A percentile compares a stretch with the other conserved stretches of the same genome.
phyloP scores from a whole-genome alignment of 2,329 filamentous ascomycete genomes.

The Aureobasidium sp. region DNA sequence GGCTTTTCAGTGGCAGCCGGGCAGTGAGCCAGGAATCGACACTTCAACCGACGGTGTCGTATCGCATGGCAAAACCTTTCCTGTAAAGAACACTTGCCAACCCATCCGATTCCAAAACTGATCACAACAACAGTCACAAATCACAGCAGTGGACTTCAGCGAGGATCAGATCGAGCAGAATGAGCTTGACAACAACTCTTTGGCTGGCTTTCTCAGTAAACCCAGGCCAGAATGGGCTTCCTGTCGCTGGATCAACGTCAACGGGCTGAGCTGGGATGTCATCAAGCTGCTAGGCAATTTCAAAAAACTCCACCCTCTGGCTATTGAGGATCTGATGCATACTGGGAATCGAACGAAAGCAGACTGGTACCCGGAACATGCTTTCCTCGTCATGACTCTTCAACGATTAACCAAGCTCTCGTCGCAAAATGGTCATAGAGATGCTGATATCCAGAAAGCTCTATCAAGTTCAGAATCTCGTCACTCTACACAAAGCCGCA shows the following conservation, averaged over 20 bases:
- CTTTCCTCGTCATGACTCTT: slow-evolving; percentile 35
- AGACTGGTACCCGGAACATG: slow-evolving; percentile 69
- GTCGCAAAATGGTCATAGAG: not conserved
- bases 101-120: not conserved
- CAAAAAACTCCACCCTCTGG: slow-evolving; percentile 71
- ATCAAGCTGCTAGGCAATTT: slow-evolving; percentile 68
- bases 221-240: slow-evolving; percentile 62
- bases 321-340: slow-evolving; percentile 82
- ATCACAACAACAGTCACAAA: slow-evolving; percentile 48
- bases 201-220: slow-evolving; percentile 59
- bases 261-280: slow-evolving; percentile 85
- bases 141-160: slow-evolving; percentile 80
- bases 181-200: slow-evolving; percentile 59
- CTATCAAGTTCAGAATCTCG: not conserved
- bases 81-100: not conserved
- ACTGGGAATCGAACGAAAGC: slow-evolving; percentile 76
- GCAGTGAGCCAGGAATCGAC: slow-evolving; percentile 19
- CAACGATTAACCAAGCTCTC: slow-evolving; percentile 2
- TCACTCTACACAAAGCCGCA: not conserved
- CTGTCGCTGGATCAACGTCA: slow-evolving; percentile 90
- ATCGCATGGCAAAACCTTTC: not conserved
- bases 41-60: slow-evolving; percentile 11
- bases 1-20: slow-evolving; percentile 3
- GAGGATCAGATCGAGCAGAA: slow-evolving; percentile 51
- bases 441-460: not conserved